Percentiles rank a stretch among this genome's conserved stretches.
Evolutionary conservation across 2,329 filamentous ascomycete genomes (phyloP).

Genomic region (Diaporthe eres): DNA sequence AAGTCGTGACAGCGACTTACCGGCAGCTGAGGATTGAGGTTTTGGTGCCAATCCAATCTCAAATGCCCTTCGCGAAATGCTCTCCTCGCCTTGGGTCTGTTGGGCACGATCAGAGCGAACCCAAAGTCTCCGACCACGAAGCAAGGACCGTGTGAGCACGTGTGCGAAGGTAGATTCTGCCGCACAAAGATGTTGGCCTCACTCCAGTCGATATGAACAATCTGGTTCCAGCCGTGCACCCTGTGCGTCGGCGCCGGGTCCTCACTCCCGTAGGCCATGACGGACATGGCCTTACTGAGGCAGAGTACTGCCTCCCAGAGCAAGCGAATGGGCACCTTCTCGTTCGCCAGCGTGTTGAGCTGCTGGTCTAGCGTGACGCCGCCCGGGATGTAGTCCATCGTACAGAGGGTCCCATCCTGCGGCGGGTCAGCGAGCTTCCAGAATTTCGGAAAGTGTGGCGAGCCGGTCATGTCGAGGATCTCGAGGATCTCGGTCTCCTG

Average conservation of each 20-base stretch:
- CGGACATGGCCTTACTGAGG: constrained; percentile 14
- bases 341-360: not conserved
- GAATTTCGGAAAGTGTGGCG: not conserved
- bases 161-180: not conserved
- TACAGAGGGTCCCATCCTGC: constrained; percentile 7
- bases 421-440: constrained; percentile 15
- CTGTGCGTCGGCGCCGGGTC: constrained; percentile 17
- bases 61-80: not conserved
- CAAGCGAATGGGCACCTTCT: not conserved
- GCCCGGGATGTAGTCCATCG: constrained; percentile 12
- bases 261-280: not conserved
- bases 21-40: not conserved
- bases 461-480: constrained; percentile 15
- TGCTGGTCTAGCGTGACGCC: not conserved
- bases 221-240: constrained; percentile 17
- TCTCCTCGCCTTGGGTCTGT: not conserved
- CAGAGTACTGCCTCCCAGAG: constrained; percentile 17
- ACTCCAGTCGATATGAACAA: constrained; percentile 21
- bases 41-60: not conserved
- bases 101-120: not conserved
- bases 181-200: not conserved
- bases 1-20: not conserved
- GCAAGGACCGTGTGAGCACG: constrained; percentile 7
- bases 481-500: constrained; percentile 12
- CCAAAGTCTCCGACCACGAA: constrained; percentile 21